phyloP scores from a whole-genome alignment of 768 basidiomycete species.

The Floccularia luteovirens region DNA sequence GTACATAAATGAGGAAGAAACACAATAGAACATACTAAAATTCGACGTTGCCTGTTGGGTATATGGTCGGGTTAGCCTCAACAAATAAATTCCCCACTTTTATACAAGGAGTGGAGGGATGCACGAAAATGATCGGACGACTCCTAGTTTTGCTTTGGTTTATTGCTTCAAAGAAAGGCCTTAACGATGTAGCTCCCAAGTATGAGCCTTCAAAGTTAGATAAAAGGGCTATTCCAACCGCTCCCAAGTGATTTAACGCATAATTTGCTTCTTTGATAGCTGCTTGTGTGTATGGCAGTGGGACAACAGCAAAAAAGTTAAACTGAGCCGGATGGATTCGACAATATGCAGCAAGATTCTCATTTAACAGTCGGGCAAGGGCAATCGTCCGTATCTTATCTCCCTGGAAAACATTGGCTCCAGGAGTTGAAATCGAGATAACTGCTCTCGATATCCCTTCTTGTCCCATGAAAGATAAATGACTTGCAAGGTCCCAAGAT shows the following conservation, averaged over 20 bases:
- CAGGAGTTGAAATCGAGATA: conserved; percentile 23
- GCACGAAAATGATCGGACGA: conserved; percentile 21
- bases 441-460: conserved; percentile 21
- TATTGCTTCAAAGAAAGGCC: conserved; percentile 22
- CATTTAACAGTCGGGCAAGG: conserved; percentile 27
- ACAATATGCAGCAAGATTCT: conserved; percentile 24
- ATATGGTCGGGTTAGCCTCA: conserved; percentile 24
- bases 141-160: conserved; percentile 16
- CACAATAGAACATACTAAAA: conserved; percentile 22
- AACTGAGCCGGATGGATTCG: conserved; percentile 18
- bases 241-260: conserved; percentile 22
- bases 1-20: not conserved
- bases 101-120: conserved; percentile 22
- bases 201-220: conserved; percentile 25
- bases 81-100: conserved; percentile 15
- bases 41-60: conserved; percentile 24
- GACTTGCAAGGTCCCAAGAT: conserved; percentile 17
- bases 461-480: conserved; percentile 22
- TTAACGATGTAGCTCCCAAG: conserved; percentile 20
- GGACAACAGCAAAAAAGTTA: conserved; percentile 25
- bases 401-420: conserved; percentile 21
- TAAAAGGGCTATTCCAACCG: conserved; percentile 21
- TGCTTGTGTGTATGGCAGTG: conserved; percentile 23
- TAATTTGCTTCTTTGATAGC: conserved; percentile 23
- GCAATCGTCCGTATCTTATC: conserved; percentile 19